Conservation (phyloP, 2,329 filamentous ascomycete genomes). For the Penicillium rolfsii region DNA sequence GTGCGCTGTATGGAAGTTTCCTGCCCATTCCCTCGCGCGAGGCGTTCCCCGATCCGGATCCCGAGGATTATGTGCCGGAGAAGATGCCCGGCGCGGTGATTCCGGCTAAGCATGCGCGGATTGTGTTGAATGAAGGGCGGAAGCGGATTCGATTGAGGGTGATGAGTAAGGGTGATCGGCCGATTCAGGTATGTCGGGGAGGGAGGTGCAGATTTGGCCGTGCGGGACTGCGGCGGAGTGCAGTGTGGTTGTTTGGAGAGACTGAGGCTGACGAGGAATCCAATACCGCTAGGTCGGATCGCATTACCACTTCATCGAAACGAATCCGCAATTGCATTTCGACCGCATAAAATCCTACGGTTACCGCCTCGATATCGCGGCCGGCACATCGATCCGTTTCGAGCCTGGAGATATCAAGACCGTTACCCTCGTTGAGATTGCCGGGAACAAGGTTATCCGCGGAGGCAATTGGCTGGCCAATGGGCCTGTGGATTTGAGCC, state of each 20-base stretch:
- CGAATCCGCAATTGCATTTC: conserved; percentile 87
- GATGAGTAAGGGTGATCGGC: conserved; percentile 83
- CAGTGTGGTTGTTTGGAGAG: background rate
- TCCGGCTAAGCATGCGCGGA: conserved; percentile 65
- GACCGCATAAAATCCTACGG: conserved; percentile 83
- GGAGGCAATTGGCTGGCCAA: conserved; percentile 82
- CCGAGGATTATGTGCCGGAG: conserved; percentile 66
- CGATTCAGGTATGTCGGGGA: conserved; percentile 69
- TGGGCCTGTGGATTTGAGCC: conserved; percentile 68
- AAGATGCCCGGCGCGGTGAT: conserved; percentile 81
- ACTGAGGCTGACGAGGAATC: background rate
- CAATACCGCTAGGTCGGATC: conserved; percentile 67
- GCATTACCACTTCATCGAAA: conserved; percentile 95
- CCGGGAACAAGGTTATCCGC: conserved; percentile 74
- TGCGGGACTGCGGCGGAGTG: background rate
- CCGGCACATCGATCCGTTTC: conserved; percentile 89
- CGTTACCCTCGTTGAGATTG: conserved; percentile 86
- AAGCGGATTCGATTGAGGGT: conserved; percentile 75
- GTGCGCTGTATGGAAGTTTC: conserved; percentile 88
- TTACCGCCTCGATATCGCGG: conserved; percentile 83
- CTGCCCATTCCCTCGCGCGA: conserved; percentile 73
- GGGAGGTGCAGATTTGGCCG: no score
- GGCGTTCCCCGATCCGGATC: conserved; percentile 67
- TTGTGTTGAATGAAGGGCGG: conserved; percentile 74
- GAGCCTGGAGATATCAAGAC: conserved; percentile 93